phyloP scores from a whole-genome alignment of 2,329 filamentous ascomycete species.

The Pseudogymnoascus sp. region DNA sequence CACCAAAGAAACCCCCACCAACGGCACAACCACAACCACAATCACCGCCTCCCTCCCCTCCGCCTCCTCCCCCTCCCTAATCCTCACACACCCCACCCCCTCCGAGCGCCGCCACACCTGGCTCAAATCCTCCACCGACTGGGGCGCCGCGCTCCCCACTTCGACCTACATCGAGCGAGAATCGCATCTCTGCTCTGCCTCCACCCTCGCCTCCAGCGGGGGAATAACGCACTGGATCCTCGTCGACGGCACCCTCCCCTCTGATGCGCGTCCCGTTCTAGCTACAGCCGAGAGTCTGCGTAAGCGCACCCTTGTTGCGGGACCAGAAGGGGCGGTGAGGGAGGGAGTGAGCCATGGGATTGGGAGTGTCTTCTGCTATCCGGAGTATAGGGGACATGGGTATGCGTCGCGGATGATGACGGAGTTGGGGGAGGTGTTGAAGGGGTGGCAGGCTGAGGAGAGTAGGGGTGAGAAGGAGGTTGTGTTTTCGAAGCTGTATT shows the following conservation, averaged over 20 bases:
- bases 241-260: conserved; percentile 35
- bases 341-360: conserved; percentile 64
- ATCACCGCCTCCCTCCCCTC: conserved; percentile 16
- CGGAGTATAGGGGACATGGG: conserved; percentile 57
- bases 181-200: conserved; percentile 41
- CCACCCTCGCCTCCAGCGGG: conserved; percentile 48
- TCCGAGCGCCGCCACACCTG: conserved; percentile 47
- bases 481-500: conserved; percentile 72
- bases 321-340: conserved; percentile 31
- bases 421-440: conserved; percentile 49
- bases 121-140: conserved; percentile 45
- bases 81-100: conserved; percentile 47
- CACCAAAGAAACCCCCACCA: neutral
- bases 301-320: conserved; percentile 46
- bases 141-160: conserved; percentile 48
- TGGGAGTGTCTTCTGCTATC: conserved; percentile 69
- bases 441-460: conserved; percentile 41
- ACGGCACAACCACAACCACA: conserved; percentile 4
- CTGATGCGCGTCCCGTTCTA: conserved; percentile 43
- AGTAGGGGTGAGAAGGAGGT: conserved; percentile 29
- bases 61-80: conserved; percentile 28
- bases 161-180: conserved; percentile 53
- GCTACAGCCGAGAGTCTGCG: conserved; percentile 56
- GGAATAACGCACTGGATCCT: conserved; percentile 58
- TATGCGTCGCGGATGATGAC: conserved; percentile 71